phyloP scores from a whole-genome alignment of 202 grass and related monocot species.

The Bolboschoenoplectus hybrid region DNA sequence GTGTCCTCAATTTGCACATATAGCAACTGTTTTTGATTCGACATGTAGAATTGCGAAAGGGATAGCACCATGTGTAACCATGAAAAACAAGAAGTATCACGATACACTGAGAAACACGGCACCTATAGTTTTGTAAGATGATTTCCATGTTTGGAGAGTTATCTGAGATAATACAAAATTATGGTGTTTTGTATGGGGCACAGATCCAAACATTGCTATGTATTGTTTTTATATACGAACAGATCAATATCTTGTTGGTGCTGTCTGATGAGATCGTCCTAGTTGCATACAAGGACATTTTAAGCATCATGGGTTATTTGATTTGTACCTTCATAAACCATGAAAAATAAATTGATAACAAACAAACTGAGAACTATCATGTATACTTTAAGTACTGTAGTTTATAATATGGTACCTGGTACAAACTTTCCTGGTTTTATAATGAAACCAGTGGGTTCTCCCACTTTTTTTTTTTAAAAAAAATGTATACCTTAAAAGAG shows the following conservation, averaged over 20 bases:
- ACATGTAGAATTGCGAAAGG: neutral
- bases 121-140: conserved; percentile 6
- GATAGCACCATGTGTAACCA: neutral
- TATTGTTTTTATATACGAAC: neutral
- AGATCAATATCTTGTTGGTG: neutral
- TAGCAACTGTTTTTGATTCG: neutral
- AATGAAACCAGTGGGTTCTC: no score
- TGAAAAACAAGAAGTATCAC: conserved; percentile 6
- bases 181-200: neutral
- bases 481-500: neutral
- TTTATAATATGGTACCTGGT: no score
- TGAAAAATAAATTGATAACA: neutral
- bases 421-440: no score
- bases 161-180: neutral
- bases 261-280: neutral
- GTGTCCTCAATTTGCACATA: conserved; percentile 12
- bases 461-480: no score
- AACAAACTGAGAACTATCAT: neutral
- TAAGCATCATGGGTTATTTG: neutral
- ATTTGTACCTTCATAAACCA: conserved; percentile 5
- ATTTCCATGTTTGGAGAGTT: neutral
- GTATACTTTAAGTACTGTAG: neutral
- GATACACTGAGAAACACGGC: conserved; percentile 4
- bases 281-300: neutral
- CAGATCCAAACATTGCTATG: neutral